phyloP scores from a whole-genome alignment of 2,329 filamentous ascomycete species.

The Aspergillus clavatus region DNA sequence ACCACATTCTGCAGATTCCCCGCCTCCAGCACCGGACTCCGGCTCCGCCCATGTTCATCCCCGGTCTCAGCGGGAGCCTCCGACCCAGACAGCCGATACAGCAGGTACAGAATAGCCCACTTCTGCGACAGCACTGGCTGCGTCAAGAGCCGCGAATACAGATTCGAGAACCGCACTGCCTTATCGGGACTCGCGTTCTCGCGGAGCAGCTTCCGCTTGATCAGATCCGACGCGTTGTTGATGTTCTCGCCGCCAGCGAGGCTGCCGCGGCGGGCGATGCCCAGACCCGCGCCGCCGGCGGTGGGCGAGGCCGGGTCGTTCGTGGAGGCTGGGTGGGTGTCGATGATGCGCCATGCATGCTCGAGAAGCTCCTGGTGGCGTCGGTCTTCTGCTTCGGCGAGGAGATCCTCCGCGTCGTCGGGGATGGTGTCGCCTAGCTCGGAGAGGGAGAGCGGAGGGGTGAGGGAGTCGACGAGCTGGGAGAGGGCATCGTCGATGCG shows the following conservation, averaged over 20 bases:
- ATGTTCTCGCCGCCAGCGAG: conserved; percentile 48
- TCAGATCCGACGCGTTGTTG: conserved; percentile 87
- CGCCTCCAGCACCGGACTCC: conserved; percentile 40
- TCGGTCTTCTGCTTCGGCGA: conserved; percentile 34
- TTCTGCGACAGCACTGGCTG: conserved; percentile 91
- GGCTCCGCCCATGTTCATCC: conserved; percentile 25
- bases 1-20: conserved; percentile 36
- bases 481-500: conserved; percentile 43
- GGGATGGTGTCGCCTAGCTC: conserved; percentile 27
- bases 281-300: conserved; percentile 13
- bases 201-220: conserved; percentile 80
- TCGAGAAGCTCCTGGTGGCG: conserved; percentile 33
- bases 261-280: conserved; percentile 26
- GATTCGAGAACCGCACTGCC: conserved; percentile 79
- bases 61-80: conserved; percentile 20
- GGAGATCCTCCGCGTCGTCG: conserved; percentile 30
- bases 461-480: conserved; percentile 40
- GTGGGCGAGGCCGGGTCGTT: conserved; percentile 25
- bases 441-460: conserved; percentile 32
- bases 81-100: conserved; percentile 75
- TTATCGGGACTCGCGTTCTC: conserved; percentile 68
- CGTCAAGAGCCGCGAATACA: conserved; percentile 78
- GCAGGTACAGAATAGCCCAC: conserved; percentile 91
- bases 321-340: conserved; percentile 23
- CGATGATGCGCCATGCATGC: conserved; percentile 37